phyloP scores from a whole-genome alignment of 805 yeast species.

The Metschnikowia santaceciliae region DNA sequence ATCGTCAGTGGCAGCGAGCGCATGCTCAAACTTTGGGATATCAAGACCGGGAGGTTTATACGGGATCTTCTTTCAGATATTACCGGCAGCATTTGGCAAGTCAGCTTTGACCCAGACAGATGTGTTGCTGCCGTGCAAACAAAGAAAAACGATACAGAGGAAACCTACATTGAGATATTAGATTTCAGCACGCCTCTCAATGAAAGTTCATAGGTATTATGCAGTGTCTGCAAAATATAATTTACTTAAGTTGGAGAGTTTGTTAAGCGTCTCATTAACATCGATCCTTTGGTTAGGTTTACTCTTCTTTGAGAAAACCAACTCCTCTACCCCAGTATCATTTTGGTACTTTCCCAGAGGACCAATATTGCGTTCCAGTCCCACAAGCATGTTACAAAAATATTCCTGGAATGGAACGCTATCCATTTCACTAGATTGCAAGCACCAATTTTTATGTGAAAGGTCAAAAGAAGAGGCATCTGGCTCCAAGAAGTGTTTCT shows the following conservation, averaged over 20 bases:
- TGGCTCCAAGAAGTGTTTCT: conserved; percentile 25
- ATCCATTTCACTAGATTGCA: conserved; percentile 16
- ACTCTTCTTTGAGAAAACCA: conserved; percentile 3
- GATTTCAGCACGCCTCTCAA: conserved; percentile 55
- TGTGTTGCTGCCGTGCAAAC: conserved; percentile 89
- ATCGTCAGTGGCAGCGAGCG: conserved; percentile 88
- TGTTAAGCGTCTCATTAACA: conserved; percentile 30
- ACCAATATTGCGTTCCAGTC: conserved; percentile 23
- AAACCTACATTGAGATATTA: conserved; percentile 76
- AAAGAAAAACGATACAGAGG: conserved; percentile 42
- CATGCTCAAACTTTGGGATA: conserved; percentile 84
- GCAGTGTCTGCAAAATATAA: conserved; percentile 25
- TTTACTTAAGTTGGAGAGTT: conserved; percentile 32
- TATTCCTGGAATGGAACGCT: conserved; percentile 18
- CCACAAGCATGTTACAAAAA: conserved; percentile 21
- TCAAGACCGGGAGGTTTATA: conserved; percentile 69
- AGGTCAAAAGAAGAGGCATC: conserved; percentile 9
- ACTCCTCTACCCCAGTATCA: conserved; percentile 14
- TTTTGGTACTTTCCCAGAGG: conserved; percentile 22
- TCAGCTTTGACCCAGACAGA: conserved; percentile 73
- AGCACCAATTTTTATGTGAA: conserved; percentile 37
- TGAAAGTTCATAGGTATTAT: not conserved
- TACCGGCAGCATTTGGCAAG: conserved; percentile 92
- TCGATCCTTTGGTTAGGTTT: conserved; percentile 25
- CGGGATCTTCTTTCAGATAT: conserved; percentile 70